Evolutionary conservation across 179 eudicot genomes (phyloP).

Genomic region (Silene vulgaris): DNA sequence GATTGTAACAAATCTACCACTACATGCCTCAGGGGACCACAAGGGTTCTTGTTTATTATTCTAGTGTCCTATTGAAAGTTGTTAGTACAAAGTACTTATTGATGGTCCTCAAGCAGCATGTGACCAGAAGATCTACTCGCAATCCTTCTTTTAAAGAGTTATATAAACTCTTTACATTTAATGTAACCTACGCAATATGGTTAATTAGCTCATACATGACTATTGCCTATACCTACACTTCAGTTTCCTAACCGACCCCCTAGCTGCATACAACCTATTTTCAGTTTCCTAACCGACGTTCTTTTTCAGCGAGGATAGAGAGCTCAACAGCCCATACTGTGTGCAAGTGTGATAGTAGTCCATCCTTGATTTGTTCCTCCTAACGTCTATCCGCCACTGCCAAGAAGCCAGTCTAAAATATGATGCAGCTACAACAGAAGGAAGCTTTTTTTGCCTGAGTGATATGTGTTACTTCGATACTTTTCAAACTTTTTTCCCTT

Average conservation of each 20-base stretch:
- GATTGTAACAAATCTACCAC: slow-evolving; percentile 35
- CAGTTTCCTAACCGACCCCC: slow-evolving; percentile 23
- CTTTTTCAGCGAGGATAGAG: too few species aligned
- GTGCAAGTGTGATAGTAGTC: too few species aligned
- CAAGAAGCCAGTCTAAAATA: too few species aligned
- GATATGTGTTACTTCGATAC: too few species aligned
- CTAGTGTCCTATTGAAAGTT: slow-evolving; percentile 30
- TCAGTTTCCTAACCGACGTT: too few species aligned
- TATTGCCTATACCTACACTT: slow-evolving; percentile 15
- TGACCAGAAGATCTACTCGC: slow-evolving; percentile 37
- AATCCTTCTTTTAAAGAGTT: slow-evolving; percentile 28
- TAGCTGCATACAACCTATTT: slow-evolving; percentile 32
- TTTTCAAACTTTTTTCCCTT: neutral
- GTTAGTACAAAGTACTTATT: slow-evolving; percentile 28
- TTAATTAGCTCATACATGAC: slow-evolving; percentile 19
- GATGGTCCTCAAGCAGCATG: slow-evolving; percentile 43
- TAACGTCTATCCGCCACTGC: too few species aligned
- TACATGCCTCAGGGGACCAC: slow-evolving; percentile 36
- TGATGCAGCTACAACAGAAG: too few species aligned
- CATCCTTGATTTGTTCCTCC: too few species aligned
- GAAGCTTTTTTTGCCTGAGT: too few species aligned
- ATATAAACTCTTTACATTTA: slow-evolving; percentile 13
- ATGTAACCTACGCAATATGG: slow-evolving; percentile 21
- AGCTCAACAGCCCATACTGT: too few species aligned
- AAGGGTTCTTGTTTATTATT: slow-evolving; percentile 27